Percentiles rank a stretch among this genome's conserved stretches.
phyloP scores from a whole-genome alignment of 164 flowering plant genomes.

The Vitis amurensis region DNA sequence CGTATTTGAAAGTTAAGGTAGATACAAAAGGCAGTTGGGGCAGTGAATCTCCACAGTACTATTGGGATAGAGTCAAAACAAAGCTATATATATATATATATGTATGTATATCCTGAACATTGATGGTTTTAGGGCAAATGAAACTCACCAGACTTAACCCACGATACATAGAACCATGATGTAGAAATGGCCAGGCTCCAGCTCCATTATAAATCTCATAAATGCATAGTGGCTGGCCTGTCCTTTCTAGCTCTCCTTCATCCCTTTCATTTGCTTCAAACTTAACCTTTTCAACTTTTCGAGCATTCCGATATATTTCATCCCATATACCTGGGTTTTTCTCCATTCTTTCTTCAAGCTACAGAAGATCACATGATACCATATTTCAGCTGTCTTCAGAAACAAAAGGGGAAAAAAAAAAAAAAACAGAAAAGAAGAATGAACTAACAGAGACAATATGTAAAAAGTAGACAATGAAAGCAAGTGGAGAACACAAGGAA shows the following conservation, averaged over 20 bases:
- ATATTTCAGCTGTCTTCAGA: constrained; percentile 15
- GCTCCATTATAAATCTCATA: constrained; percentile 86
- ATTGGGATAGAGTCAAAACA: not conserved
- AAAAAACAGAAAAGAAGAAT: not conserved
- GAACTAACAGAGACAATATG: not conserved
- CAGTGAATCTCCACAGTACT: no score
- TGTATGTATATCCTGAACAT: not conserved
- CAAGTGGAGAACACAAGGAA: not conserved
- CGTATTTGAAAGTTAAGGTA: no score
- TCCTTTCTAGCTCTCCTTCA: constrained; percentile 98
- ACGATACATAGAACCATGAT: constrained; percentile 93
- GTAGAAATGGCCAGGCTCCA: constrained; percentile 92
- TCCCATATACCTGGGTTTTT: constrained; percentile 69
- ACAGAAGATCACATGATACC: constrained; percentile 20
- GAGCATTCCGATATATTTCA: constrained; percentile 81
- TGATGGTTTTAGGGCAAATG: constrained; percentile 2
- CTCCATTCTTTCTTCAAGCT: constrained; percentile 88
- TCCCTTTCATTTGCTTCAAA: constrained; percentile 91
- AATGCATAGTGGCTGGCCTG: constrained; percentile 86
- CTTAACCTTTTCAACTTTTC: constrained; percentile 73
- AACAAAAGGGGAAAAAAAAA: not conserved
- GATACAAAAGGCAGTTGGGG: no score
- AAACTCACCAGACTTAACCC: constrained; percentile 92
- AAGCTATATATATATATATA: not conserved
- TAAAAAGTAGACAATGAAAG: not conserved